Evolutionary conservation across 768 basidiomycete species (phyloP).

Genomic region (Solioccasus polychromus): DNA sequence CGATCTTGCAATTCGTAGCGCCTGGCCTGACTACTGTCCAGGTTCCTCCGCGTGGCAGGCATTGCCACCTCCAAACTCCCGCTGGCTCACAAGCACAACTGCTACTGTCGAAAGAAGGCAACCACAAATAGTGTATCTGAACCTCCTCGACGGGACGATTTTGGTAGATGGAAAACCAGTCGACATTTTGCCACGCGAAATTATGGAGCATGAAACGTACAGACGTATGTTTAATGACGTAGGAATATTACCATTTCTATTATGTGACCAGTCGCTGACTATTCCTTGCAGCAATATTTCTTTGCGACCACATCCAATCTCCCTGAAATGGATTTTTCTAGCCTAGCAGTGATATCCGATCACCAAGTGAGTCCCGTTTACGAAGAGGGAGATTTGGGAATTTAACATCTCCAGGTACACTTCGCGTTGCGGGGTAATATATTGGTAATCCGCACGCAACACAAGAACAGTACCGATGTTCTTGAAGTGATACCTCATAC

Average conservation of each 20-base stretch:
- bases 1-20: conserved; percentile 24
- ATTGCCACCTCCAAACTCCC: conserved; percentile 16
- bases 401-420: conserved; percentile 8
- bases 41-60: conserved; percentile 16
- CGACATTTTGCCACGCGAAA: conserved; percentile 2
- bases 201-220: conserved; percentile 8
- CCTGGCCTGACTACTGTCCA: conserved; percentile 29
- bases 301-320: conserved; percentile 8
- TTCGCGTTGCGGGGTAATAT: conserved; percentile 3
- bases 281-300: not conserved
- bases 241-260: not conserved
- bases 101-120: not conserved
- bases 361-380: conserved; percentile 7
- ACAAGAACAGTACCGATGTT: not conserved
- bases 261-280: not conserved
- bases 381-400: not conserved
- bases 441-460: conserved; percentile 12
- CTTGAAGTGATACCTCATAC: conserved; percentile 15
- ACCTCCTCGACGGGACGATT: conserved; percentile 38
- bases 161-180: conserved; percentile 38
- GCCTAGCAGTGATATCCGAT: conserved; percentile 3
- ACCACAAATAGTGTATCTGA: conserved; percentile 32
- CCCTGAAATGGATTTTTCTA: conserved; percentile 15
- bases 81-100: conserved; percentile 29
- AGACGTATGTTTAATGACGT: conserved; percentile 9